Base-by-base conservation (phyloP, 2,329 filamentous ascomycete species). In the Fusarium piperis region DNA sequence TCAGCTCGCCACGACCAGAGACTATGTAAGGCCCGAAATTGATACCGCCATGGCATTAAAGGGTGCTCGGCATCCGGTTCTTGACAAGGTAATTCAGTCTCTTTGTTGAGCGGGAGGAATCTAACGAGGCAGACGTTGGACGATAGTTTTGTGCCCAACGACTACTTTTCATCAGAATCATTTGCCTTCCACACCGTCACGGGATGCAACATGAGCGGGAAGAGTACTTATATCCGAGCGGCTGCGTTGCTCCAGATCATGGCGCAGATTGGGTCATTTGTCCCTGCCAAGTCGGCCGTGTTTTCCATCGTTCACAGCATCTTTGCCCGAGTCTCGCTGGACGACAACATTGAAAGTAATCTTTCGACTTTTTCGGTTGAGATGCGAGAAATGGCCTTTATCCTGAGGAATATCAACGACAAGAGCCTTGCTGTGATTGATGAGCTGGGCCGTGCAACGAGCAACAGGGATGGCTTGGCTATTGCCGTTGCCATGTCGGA, bases 131-230 rank as follows among this genome's bases (percentile, higher is more conserved):
- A 89, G 84, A 88, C 91, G 3, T 90, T 93, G 71, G 82, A 84
- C 1, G 87, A 87, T 51, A 90, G 88, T 23, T 97, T 93, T 77
- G 85, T 98, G 4, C 93, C 96, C 0, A 98, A 98, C 71, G 95
- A 98, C 76, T 93, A 95, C 30, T 98, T 95, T 76, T 92, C 94
- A 3, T 93, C 91, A 0, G 87, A 92, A 35, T 91, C 95, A 67
- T 90, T 91, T 36, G 90, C 95, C 2, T 97, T 98, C 76, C 95
- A 98, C 72, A 92, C 98, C 68, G 91, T 99, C 70, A 98, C 95
- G 0, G 95, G 96, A 4, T 97, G 94, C 79, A 99, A 99, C 76
- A 99, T 99, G 96, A 97, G 94, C 74, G 96, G 95, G 1, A 99
- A 98, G 80, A 97, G 93, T 71, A 99, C 95, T 0, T 98, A 98